Evolutionary conservation across 1,139 yeast genomes (phyloP), one percentile per base, ranked within the genome.

Genomic region (Schwanniomyces etchellsii): DNA sequence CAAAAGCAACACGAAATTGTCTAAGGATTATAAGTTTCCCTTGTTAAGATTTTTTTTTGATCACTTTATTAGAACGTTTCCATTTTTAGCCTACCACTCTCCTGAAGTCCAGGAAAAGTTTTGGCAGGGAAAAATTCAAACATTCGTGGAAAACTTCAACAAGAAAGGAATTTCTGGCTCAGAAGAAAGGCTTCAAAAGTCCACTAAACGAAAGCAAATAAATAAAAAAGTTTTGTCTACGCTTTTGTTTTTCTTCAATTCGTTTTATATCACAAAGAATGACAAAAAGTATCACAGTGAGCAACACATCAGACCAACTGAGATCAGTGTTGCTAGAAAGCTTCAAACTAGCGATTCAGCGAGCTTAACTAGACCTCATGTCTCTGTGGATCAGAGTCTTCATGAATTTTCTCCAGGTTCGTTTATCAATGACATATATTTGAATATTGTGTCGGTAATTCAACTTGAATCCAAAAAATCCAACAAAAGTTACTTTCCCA

Each of bases 41-140:
- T 52, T 88, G 28, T 50, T 83, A 16, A 62, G 79, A 34, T 85
- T 71, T 55, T 73, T 85, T 39, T 77, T 88, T 47, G 53, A 62
- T 25, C 63, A 73, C 30, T 81, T 78, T 38, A 55, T 88, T 5
- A 60, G 68, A 28, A 73, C 80, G 2, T 82, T 89, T 46, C 97
- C 97, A 1, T 80, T 89, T 44, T 59, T 89, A 15, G 61, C 79
- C 3, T 64, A 62, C 39, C 60, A 51, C 36, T 39, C 60, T 5
- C 48, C 61, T 20, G 63, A 74, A 2, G 69, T 70, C 35, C 78
- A 74, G 41, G 55, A 57, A 13, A 58, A 60, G 29, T 84, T 89
- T 47, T 89, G 96, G 96, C 75, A 74, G 36, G 66, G 65, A 28
- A 80, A 81, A 23, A 80, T 86, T 1, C 96, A 88, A 52, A 77